phyloP scores from a whole-genome alignment of 345 rosid genomes.

The Melaleuca quinquenervia region DNA sequence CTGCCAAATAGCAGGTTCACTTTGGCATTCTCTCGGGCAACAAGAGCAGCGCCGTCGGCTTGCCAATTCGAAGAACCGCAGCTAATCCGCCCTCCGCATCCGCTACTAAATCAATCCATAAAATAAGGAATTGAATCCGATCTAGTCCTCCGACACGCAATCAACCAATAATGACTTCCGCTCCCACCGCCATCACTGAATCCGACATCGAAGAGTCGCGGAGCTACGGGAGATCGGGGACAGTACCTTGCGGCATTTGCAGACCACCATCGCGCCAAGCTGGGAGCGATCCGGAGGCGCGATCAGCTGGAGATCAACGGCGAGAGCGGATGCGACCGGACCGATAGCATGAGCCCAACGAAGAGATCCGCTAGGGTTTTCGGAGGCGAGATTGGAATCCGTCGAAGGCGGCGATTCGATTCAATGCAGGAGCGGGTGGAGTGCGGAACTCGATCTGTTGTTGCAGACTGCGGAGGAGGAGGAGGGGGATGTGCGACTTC shows the following conservation, averaged over 20 bases:
- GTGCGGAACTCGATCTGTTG: neutral
- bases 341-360: neutral
- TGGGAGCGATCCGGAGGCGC: neutral
- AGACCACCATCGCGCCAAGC: constrained; percentile 66
- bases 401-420: neutral
- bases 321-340: neutral
- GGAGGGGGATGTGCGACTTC: neutral
- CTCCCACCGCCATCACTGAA: neutral
- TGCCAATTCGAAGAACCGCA: neutral
- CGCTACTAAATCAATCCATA: neutral
- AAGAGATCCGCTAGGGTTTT: neutral
- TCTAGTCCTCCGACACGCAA: neutral
- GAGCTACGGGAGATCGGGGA: neutral
- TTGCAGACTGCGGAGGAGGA: neutral
- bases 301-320: neutral
- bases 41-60: neutral
- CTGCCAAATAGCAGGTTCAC: neutral
- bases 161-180: neutral
- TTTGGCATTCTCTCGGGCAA: neutral
- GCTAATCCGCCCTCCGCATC: neutral
- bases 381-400: neutral
- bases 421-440: neutral
- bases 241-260: constrained; percentile 84
- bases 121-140: neutral
- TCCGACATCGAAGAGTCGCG: neutral